Conservation (phyloP, 1,284 basidiomycete genomes). For the Fomes fomentarius region DNA sequence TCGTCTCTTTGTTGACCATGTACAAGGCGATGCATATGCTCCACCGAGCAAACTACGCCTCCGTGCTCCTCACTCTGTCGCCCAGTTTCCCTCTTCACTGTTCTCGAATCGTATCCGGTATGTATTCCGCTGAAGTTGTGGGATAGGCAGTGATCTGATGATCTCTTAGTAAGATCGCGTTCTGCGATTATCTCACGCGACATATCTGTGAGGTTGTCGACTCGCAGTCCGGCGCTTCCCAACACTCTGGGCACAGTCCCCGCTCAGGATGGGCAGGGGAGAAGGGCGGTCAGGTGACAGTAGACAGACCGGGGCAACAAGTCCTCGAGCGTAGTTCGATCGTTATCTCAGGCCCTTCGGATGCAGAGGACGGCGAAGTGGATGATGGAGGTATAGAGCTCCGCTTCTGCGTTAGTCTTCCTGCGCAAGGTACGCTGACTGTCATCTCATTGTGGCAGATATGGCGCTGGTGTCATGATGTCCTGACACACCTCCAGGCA, state of each 20-base stretch:
- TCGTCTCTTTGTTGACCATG: slow-evolving; percentile 20
- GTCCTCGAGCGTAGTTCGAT: slow-evolving; percentile 25
- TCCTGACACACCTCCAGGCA: slow-evolving; percentile 3
- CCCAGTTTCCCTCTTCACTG: slow-evolving; percentile 12
- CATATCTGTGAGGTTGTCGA: too few species aligned
- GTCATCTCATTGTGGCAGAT: too few species aligned
- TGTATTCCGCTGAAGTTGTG: not conserved
- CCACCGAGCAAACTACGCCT: slow-evolving; percentile 26
- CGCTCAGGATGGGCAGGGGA: slow-evolving; percentile 17
- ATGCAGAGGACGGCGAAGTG: not conserved
- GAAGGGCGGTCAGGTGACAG: slow-evolving; percentile 23
- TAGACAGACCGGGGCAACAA: slow-evolving; percentile 27
- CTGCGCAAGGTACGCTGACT: slow-evolving; percentile 21
- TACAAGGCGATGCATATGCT: slow-evolving; percentile 28
- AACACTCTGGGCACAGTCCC: too few species aligned
- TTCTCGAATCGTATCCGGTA: slow-evolving; percentile 17
- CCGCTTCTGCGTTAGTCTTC: slow-evolving; percentile 25
- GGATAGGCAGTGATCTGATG: too few species aligned
- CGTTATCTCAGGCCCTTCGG: not conserved
- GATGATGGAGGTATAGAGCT: slow-evolving; percentile 19
- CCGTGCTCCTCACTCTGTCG: slow-evolving; percentile 13
- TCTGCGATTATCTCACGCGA: too few species aligned
- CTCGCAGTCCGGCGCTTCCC: not conserved
- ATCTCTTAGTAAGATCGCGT: too few species aligned
- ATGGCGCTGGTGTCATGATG: not conserved